phyloP scores from a whole-genome alignment of 2,329 filamentous ascomycete genomes.

The Fusarium paranaense region DNA sequence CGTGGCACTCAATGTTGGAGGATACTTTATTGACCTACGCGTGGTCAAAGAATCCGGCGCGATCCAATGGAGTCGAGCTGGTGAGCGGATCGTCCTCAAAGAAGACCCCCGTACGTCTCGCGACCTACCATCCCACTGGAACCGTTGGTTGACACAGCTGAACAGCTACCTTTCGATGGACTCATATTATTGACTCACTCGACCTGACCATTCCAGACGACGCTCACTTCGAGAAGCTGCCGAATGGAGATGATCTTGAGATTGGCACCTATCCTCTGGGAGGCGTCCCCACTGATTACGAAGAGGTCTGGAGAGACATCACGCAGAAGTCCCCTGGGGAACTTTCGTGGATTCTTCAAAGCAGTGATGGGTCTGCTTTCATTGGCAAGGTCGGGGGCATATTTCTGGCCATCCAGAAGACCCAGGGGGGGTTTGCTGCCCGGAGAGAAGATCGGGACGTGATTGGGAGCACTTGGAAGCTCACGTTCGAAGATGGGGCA shows the following conservation, averaged over 20 bases:
- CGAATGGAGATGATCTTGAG: slow-evolving; percentile 40
- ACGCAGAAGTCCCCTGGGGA: slow-evolving; percentile 11
- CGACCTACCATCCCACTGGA: not conserved
- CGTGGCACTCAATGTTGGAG: slow-evolving; percentile 41
- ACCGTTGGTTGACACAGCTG: not conserved
- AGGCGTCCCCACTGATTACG: slow-evolving; percentile 28
- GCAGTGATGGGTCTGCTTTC: slow-evolving; percentile 28
- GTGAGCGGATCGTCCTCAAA: slow-evolving; percentile 30
- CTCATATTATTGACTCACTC: slow-evolving; percentile 40
- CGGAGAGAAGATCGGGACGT: not conserved
- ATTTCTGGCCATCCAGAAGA: slow-evolving; percentile 29
- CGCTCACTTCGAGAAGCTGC: slow-evolving; percentile 34
- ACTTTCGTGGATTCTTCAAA: slow-evolving; percentile 37
- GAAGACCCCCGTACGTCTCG: slow-evolving; percentile 25
- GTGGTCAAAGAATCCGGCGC: slow-evolving; percentile 9
- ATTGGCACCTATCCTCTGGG: slow-evolving; percentile 28
- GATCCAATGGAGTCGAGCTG: slow-evolving; percentile 40
- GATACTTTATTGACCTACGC: slow-evolving; percentile 39
- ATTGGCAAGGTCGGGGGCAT: slow-evolving; percentile 32
- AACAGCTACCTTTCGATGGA: slow-evolving; percentile 40
- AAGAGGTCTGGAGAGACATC: slow-evolving; percentile 40
- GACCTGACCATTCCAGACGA: slow-evolving; percentile 32
- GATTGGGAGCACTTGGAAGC: not conserved
- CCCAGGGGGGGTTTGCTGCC: not conserved
- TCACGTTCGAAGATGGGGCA: not conserved